These are phyloP conservation scores for Luffa acutangula DNA, from an alignment of 306 rosid species.

Conservation along the genomic window DNA sequence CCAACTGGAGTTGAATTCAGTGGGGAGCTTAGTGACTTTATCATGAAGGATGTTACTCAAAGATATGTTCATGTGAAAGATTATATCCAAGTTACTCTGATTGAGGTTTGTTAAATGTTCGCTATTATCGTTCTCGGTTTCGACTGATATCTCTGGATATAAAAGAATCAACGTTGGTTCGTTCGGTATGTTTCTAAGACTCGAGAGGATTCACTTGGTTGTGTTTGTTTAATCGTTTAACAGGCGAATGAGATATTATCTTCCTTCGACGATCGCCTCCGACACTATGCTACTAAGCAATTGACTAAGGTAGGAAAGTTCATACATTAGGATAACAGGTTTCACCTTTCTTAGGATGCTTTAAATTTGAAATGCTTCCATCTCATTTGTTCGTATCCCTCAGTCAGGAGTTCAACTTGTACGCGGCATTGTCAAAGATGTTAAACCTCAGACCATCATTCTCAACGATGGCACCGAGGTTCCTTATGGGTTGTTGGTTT, in stretches of 20 bases:
- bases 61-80: constrained; percentile 89
- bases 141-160: not conserved
- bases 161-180: not conserved
- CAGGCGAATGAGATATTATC: constrained; percentile 95
- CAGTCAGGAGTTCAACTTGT: constrained; percentile 99
- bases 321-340: not conserved
- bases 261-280: constrained; percentile 77
- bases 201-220: not conserved
- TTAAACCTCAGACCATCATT: constrained; percentile 50
- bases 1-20: constrained; percentile 99
- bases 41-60: constrained; percentile 68
- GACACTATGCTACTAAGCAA: constrained; percentile 76
- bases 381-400: constrained; percentile 21
- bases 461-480: constrained; percentile 91
- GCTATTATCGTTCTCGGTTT: not conserved
- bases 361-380: not conserved
- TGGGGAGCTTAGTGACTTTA: constrained; percentile 96
- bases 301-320: constrained; percentile 58
- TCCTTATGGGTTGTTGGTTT: constrained; percentile 86
- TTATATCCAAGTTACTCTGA: constrained; percentile 73
- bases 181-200: not conserved
- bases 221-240: not conserved
- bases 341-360: not conserved
- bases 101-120: constrained; percentile 51
- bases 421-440: constrained; percentile 84